Conservation (phyloP, 106 monocot genomes). For the Alisma plantagoaquatica region DNA sequence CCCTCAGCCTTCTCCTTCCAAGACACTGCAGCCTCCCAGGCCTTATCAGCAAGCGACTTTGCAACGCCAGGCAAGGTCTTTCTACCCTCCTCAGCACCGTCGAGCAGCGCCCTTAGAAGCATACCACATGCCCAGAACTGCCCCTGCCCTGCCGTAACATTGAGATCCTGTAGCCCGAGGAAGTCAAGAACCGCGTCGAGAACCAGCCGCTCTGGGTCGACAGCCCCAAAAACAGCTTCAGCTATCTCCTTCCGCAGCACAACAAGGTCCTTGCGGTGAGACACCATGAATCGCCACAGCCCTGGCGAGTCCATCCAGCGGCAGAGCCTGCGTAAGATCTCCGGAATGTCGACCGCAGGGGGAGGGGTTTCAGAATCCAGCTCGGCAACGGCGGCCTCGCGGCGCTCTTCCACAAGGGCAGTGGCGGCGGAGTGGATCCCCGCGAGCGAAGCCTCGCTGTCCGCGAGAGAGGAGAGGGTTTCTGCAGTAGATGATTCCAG, state of each 20-base stretch:
- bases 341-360: not conserved
- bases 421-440: constrained; percentile 1
- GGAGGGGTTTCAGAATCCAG: not conserved
- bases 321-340: constrained; percentile 2
- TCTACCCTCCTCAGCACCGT: not conserved
- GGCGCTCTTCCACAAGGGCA: constrained; percentile 5
- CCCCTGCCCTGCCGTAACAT: not conserved
- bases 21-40: not conserved
- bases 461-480: constrained; percentile 1
- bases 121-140: constrained; percentile 6
- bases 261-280: not conserved
- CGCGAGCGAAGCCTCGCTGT: constrained; percentile 7
- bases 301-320: constrained; percentile 14
- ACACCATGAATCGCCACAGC: constrained; percentile 7
- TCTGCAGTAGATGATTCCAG: constrained; percentile 7
- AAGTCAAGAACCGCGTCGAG: constrained; percentile 11
- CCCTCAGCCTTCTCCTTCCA: constrained; percentile 12
- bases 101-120: constrained; percentile 5
- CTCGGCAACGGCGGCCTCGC: constrained; percentile 11
- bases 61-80: not conserved
- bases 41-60: constrained; percentile 9
- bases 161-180: constrained; percentile 5
- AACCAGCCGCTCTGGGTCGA: constrained; percentile 9
- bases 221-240: constrained; percentile 4
- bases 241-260: constrained; percentile 9